A percentile compares a stretch with the other conserved stretches of the same genome.
Evolutionary conservation across 306 rosid genomes (phyloP).

Genomic region (Benincasa hispida): DNA sequence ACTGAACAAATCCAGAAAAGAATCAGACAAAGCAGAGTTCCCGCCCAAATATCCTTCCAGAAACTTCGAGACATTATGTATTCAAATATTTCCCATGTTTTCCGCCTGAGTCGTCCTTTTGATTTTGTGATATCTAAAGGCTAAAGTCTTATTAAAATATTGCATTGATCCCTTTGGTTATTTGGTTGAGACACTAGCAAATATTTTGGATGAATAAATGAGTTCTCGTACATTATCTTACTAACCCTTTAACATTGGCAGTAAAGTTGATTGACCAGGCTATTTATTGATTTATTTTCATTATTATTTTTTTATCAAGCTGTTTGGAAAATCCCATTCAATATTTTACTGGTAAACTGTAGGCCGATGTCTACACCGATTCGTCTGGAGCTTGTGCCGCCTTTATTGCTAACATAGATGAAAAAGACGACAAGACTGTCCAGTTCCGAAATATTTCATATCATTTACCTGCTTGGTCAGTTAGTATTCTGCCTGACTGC

Average conservation of each 20-base stretch:
- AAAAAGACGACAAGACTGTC: conserved; percentile 65
- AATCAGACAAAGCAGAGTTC: too few relatives aligned
- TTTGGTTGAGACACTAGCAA: background rate
- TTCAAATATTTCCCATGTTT: background rate
- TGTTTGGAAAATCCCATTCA: background rate
- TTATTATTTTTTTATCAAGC: background rate
- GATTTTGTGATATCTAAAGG: background rate
- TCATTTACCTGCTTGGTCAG: conserved; percentile 98
- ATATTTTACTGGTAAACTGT: conserved; percentile 20
- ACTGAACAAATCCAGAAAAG: too few relatives aligned
- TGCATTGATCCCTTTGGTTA: background rate
- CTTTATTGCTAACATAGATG: conserved; percentile 62
- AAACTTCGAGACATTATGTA: background rate
- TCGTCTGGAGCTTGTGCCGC: conserved; percentile 84
- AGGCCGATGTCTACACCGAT: conserved; percentile 76
- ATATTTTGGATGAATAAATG: background rate
- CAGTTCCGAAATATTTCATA: conserved; percentile 59
- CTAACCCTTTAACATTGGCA: background rate
- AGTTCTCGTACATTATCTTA: background rate
- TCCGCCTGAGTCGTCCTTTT: background rate
- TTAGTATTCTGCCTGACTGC: conserved; percentile 97
- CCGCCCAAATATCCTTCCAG: too few relatives aligned
- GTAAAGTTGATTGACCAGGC: background rate
- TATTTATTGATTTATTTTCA: background rate
- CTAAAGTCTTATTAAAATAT: background rate